A percentile compares a stretch with the other conserved stretches of the same genome.
Conservation (phyloP, 805 yeast species). For the Wilhelminamyces savonicus region DNA sequence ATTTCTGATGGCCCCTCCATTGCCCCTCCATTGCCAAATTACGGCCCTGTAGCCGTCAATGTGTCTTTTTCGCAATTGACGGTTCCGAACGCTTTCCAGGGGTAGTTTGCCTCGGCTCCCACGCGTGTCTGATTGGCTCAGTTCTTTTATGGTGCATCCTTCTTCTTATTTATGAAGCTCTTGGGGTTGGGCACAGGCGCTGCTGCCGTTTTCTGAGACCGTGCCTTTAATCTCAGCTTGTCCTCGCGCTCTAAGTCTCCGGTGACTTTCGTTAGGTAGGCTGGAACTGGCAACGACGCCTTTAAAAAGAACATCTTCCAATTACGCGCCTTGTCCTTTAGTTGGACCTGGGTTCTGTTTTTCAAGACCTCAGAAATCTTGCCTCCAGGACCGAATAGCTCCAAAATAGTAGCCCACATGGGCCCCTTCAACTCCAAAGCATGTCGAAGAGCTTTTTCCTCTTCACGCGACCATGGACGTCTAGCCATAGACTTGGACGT, state of each 20-base stretch:
- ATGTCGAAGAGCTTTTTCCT: constrained; percentile 75
- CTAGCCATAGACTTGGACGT: constrained; percentile 31
- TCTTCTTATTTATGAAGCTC: constrained; percentile 1
- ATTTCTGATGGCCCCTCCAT: too few species aligned
- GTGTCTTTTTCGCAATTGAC: too few species aligned
- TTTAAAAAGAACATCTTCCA: constrained; percentile 86
- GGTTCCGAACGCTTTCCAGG: too few species aligned
- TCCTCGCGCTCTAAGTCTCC: constrained; percentile 69
- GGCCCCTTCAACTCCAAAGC: constrained; percentile 86
- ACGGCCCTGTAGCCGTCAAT: too few species aligned
- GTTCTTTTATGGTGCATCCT: background rate
- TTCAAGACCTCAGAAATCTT: constrained; percentile 74
- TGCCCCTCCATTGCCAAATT: too few species aligned
- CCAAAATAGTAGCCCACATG: constrained; percentile 87
- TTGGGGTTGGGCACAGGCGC: constrained; percentile 30
- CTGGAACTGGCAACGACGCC: constrained; percentile 71
- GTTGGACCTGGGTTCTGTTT: constrained; percentile 83
- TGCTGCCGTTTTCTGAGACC: constrained; percentile 32
- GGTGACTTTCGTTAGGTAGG: constrained; percentile 74
- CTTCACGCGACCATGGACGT: constrained; percentile 82
- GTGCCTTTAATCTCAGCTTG: constrained; percentile 28
- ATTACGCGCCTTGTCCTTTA: constrained; percentile 94
- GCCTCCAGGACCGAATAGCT: constrained; percentile 93
- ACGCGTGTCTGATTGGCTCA: too few species aligned
- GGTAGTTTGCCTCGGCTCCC: too few species aligned